Evolutionary conservation across 495 filamentous ascomycete genomes (phyloP).

Genomic region (Aspergillus hancockii): DNA sequence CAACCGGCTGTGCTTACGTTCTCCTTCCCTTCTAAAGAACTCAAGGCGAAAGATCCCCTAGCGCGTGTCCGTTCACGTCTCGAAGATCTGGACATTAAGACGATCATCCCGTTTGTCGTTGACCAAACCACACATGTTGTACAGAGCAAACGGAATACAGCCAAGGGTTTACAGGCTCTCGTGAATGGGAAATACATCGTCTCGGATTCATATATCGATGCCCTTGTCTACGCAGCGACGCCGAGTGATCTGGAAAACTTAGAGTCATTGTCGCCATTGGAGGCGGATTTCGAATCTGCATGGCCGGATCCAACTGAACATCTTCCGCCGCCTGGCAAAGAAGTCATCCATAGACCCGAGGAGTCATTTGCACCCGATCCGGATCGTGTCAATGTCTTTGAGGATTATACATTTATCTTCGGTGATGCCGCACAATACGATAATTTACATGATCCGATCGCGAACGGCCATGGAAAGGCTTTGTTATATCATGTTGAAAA

Average conservation of each 20-base stretch:
- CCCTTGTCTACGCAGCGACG: slow-evolving; percentile 67
- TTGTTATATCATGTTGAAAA: slow-evolving; percentile 61
- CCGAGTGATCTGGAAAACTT: slow-evolving; percentile 53
- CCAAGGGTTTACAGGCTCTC: slow-evolving; percentile 83
- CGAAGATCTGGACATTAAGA: slow-evolving; percentile 86
- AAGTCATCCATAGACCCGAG: slow-evolving; percentile 62
- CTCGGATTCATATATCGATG: slow-evolving; percentile 70
- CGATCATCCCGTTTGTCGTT: slow-evolving; percentile 67
- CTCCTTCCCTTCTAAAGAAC: slow-evolving; percentile 74
- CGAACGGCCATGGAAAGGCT: slow-evolving; percentile 80
- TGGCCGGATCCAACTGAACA: slow-evolving; percentile 77
- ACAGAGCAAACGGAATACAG: slow-evolving; percentile 83
- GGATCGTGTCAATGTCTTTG: slow-evolving; percentile 69
- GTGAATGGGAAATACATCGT: slow-evolving; percentile 83
- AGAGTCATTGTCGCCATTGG: slow-evolving; percentile 64
- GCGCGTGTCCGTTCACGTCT: slow-evolving; percentile 60
- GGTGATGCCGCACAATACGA: slow-evolving; percentile 78
- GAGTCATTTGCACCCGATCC: slow-evolving; percentile 70
- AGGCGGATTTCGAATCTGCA: slow-evolving; percentile 75
- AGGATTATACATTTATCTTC: slow-evolving; percentile 88
- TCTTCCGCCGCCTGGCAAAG: slow-evolving; percentile 73
- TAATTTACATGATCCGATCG: slow-evolving; percentile 70
- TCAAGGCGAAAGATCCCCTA: slow-evolving; percentile 67
- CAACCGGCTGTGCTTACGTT: slow-evolving; percentile 77
- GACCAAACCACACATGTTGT: slow-evolving; percentile 83